Base-by-base conservation (phyloP, 1,139 yeast species). In the Candida tropicalis region DNA sequence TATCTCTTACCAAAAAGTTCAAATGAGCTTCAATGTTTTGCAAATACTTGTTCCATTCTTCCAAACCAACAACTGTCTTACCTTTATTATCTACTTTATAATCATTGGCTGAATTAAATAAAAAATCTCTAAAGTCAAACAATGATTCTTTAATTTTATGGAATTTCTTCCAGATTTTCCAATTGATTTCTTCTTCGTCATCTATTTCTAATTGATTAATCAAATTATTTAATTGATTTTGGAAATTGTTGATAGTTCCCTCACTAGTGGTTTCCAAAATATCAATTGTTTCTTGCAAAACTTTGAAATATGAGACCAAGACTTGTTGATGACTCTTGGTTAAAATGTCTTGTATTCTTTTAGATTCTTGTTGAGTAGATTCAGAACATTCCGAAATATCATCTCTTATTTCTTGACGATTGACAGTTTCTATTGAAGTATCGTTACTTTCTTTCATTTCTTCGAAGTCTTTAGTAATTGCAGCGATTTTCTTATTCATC, bases 261-360 rank as follows among this genome's bases (percentile, higher is more conserved):
- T 84, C 90, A n/a, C 84, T 81, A 67, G 84, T 84, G 45, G 84
- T 84, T 56, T 85, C 89, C 56, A 82, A 73, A 1, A 82, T 74
- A 51, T 84, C 90, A 45, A 85, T 69, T 23, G 82, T 75, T 34
- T 75, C 73, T 44, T 78, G 78, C 46, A 84, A 73, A 10, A 71
- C 66, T 3, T 57, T 57, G 42, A 76, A 75, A 40, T 83, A 72
- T 22, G 67, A 64, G 13, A 52, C 58, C 22, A 70, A 49, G 12
- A 73, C 49, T 9, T 46, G 33, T 25, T 60, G 64, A 46, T 71
- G 75, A 6, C 54, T 56, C 8, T 64, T 65, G 41, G 73, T 68
- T 29, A 78, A 60, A 15, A 58, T 51, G 4, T 59, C 55, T 42
- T 74, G 74, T 12, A 73, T 60, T 6, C 55, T 47, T 10, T 58